Evolutionary conservation across 176 grass and related monocot genomes (phyloP).

Genomic region (Cenchrus fungigraminus): DNA sequence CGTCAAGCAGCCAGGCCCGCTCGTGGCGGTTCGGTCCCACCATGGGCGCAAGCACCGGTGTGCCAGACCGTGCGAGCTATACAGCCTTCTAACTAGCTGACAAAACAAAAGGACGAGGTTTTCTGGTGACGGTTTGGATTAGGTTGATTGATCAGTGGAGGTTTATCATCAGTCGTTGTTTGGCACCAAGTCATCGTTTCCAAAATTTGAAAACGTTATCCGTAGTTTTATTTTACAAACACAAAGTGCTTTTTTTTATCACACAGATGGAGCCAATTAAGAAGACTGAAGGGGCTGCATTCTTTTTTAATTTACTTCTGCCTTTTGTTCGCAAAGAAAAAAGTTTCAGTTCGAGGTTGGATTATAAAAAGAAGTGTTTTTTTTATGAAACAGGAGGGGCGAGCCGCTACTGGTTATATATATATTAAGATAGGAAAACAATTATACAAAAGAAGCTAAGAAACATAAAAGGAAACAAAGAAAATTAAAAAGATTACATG

Average conservation of each 20-base stretch:
- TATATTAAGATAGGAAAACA: too few species aligned
- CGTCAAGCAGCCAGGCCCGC: neutral
- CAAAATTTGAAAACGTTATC: neutral
- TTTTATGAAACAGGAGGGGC: too few species aligned
- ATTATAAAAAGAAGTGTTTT: neutral
- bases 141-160: neutral
- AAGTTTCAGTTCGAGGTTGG: neutral
- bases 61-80: neutral
- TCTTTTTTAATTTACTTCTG: neutral
- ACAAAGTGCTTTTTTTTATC: neutral
- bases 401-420: too few species aligned
- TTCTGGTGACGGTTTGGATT: neutral
- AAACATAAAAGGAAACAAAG: too few species aligned
- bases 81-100: neutral
- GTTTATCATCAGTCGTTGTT: neutral
- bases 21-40: neutral
- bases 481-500: too few species aligned
- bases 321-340: neutral
- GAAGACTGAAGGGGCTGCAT: neutral
- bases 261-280: neutral
- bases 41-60: neutral
- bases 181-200: neutral
- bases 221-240: neutral
- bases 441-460: too few species aligned
- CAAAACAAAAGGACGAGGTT: neutral